Evolutionary conservation across 352 stramenopile genomes (phyloP), one percentile per base, ranked within the genome.

Genomic region (Blastocystis sp.): DNA sequence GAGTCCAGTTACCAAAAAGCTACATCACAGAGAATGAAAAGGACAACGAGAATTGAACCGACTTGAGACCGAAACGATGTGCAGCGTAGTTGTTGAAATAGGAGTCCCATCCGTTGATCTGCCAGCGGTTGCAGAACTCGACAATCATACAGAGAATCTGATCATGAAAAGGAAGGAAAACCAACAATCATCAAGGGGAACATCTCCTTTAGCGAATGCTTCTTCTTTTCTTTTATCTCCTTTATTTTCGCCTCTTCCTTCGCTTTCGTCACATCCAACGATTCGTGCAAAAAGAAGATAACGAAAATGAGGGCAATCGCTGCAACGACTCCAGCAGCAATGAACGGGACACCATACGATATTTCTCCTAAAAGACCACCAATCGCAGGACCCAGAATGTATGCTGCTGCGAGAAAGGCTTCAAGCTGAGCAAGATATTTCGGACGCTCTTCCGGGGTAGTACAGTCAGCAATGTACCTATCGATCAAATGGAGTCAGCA

Each of bases 391-490:
- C 72, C 72, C 6, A 84, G 69, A n/a, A 84, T 71, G 34, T 71
- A 84, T 3, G 72, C 72, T 7, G 57, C 72, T 32, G 72, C 53
- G 8, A 84, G 24, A 27, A 84, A 71, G 2, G 53, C 72, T 69
- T 71, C 72, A 7, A 84, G 34, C 11, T 36, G 72, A n/a, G 72
- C 53, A 8, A 84, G 6, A 42, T 71, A 84, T 36, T 71, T 65
- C 51, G 72, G 36, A 32, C 72, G 72, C 27, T 84, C 57, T 36
- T 84, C 57, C 11, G 49, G n/a, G 3, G 72, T 65, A 6, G 57
- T 84, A 65, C 53, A 84, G n/a, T 84, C 72, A 21, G 72, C 72
- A 54, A 84, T 84, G 36, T 76, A 76, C 11, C 64, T 76, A 76
- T 34, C 27, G 8, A 59, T 59, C 9, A 57, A 21, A 57, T 9